Conservation (phyloP, 345 rosid species). For the Psidium guajava region DNA sequence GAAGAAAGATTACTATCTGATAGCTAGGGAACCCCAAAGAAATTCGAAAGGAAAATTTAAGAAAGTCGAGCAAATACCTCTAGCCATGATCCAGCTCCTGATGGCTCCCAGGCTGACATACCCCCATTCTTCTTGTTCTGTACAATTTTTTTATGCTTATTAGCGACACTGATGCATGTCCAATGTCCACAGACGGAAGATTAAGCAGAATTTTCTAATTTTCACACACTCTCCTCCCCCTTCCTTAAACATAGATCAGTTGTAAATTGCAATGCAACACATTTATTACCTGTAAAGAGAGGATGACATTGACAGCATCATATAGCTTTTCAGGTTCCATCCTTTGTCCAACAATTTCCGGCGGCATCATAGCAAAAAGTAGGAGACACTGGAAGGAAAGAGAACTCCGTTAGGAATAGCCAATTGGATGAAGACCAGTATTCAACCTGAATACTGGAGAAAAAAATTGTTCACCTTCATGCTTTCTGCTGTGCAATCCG, state of each 20-base stretch:
- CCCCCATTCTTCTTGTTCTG: constrained; percentile 54
- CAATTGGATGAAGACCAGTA: background rate
- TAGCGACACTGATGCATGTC: background rate
- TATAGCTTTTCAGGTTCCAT: constrained; percentile 37
- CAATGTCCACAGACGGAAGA: background rate
- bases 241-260: background rate
- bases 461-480: constrained; percentile 18
- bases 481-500: constrained; percentile 65
- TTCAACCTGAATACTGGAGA: background rate
- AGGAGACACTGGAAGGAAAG: constrained; percentile 40
- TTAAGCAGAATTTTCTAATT: background rate
- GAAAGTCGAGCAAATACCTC: constrained; percentile 21
- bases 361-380: constrained; percentile 56
- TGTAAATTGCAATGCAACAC: background rate
- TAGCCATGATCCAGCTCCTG: constrained; percentile 33
- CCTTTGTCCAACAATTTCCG: constrained; percentile 49
- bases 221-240: background rate
- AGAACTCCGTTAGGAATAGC: background rate
- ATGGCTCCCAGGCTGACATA: constrained; percentile 57
- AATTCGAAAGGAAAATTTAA: background rate
- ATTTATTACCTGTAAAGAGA: constrained; percentile 44
- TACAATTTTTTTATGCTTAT: background rate
- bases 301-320: constrained; percentile 46
- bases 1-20: background rate
- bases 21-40: background rate